phyloP scores from a whole-genome alignment of 116 monocot species.

The Cymodocea nodosa region DNA sequence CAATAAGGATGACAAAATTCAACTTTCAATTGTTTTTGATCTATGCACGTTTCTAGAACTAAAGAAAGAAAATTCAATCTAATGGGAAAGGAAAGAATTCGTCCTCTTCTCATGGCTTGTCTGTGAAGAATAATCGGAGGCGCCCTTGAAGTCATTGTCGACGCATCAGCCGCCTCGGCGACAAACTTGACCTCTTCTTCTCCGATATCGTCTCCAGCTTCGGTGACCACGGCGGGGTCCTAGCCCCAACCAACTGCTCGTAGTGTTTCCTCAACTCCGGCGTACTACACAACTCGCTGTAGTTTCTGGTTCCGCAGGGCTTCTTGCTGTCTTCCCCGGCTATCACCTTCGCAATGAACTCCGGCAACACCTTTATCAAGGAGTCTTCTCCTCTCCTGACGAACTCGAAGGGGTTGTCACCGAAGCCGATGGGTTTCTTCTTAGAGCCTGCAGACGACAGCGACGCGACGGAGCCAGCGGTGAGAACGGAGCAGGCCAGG shows the following conservation, averaged over 20 bases:
- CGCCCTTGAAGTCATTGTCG: too few relatives aligned
- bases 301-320: constrained; percentile 4
- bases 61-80: too few relatives aligned
- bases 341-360: constrained; percentile 41
- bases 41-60: too few relatives aligned
- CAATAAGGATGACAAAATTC: too few relatives aligned
- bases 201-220: constrained; percentile 70
- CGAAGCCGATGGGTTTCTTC: constrained; percentile 5
- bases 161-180: constrained; percentile 8
- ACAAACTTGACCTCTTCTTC: constrained; percentile 3
- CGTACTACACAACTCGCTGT: constrained; percentile 51
- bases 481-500: constrained; percentile 28
- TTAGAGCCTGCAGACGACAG: constrained; percentile 17
- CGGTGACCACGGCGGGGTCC: constrained; percentile 70
- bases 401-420: constrained; percentile 39
- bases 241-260: constrained; percentile 59
- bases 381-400: constrained; percentile 40
- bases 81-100: too few relatives aligned
- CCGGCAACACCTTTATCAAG: constrained; percentile 53
- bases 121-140: too few relatives aligned
- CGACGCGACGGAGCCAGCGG: constrained; percentile 29
- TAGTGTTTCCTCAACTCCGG: constrained; percentile 92
- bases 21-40: too few relatives aligned
- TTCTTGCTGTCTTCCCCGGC: constrained; percentile 13
- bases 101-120: too few relatives aligned